Percentiles rank a stretch among this genome's conserved stretches.
These are phyloP conservation scores for Stentor roeselii DNA, from an alignment of 73 alveolate species.

Conservation along the genomic window DNA sequence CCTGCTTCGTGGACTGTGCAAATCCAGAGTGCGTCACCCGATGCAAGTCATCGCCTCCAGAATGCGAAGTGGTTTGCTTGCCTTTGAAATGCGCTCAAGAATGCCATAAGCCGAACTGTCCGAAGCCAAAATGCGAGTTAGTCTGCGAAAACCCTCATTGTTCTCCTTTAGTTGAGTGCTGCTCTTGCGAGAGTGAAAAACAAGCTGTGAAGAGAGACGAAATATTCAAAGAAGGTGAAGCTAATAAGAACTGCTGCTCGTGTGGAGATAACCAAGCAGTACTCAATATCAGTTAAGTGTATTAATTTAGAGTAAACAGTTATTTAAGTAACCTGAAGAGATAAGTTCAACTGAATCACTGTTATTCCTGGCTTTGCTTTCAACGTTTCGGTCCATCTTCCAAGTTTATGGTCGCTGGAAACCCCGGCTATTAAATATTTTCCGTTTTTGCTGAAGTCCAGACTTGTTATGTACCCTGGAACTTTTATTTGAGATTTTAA, in stretches of 20 bases:
- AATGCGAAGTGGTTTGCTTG: constrained; percentile 5
- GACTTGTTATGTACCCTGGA: constrained; percentile 33
- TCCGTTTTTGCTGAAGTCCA: constrained; percentile 44
- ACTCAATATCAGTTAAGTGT: no score
- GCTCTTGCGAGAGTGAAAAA: background rate
- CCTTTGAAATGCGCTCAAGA: background rate
- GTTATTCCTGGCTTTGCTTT: constrained; percentile 51
- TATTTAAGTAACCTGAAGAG: background rate
- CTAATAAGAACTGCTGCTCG: background rate
- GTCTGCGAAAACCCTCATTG: constrained; percentile 28
- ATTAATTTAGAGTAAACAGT: no score
- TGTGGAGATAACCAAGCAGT: constrained; percentile 12
- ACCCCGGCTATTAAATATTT: constrained; percentile 39
- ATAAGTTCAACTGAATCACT: constrained; percentile 33
- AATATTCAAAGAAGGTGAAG: background rate
- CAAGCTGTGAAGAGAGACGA: background rate
- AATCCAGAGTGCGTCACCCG: constrained; percentile 22
- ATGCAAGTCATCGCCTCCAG: constrained; percentile 13
- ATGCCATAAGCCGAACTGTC: constrained; percentile 23
- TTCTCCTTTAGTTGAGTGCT: constrained; percentile 18
- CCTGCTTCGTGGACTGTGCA: background rate
- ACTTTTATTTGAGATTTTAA: constrained; percentile 17
- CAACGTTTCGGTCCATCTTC: constrained; percentile 55
- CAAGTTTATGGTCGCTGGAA: constrained; percentile 51
- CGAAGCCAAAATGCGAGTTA: constrained; percentile 13